These are phyloP conservation scores for Neocatenulostroma microsporum DNA, from an alignment of 2,329 filamentous ascomycete genomes.

Conservation along the genomic window DNA sequence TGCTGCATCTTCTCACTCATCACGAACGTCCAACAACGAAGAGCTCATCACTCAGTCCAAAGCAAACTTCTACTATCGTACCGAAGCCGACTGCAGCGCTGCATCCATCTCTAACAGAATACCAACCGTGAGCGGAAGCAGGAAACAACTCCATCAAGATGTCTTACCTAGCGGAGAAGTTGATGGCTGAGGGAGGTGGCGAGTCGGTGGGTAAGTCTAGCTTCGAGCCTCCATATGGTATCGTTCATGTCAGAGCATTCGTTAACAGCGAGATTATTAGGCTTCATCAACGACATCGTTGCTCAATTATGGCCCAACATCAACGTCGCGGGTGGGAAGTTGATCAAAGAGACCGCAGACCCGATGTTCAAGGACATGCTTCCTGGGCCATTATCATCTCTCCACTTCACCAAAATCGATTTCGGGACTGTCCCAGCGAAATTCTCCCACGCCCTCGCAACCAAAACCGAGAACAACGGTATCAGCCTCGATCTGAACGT, in stretches of 20 bases:
- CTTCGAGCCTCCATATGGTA: too few species aligned
- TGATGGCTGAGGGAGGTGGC: constrained; percentile 36
- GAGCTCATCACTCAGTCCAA: too few species aligned
- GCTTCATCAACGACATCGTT: constrained; percentile 44
- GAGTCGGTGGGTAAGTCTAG: constrained; percentile 32
- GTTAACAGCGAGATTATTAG: too few species aligned
- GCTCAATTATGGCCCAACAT: constrained; percentile 45
- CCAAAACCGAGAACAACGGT: constrained; percentile 37
- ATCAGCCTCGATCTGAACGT: constrained; percentile 46
- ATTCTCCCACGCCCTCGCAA: constrained; percentile 39
- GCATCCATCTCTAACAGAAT: too few species aligned
- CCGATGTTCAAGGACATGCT: constrained; percentile 43
- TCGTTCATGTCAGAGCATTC: neutral
- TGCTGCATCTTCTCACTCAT: too few species aligned
- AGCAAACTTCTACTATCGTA: too few species aligned
- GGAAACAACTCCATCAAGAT: too few species aligned
- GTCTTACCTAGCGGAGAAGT: constrained; percentile 32
- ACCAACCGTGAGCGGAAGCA: too few species aligned
- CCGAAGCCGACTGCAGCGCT: too few species aligned
- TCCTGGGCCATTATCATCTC: constrained; percentile 36
- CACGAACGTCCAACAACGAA: too few species aligned
- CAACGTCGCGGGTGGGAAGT: constrained; percentile 36
- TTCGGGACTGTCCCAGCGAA: constrained; percentile 37
- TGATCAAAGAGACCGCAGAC: constrained; percentile 42
- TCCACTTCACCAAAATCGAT: constrained; percentile 42